Conservation (phyloP, 2,329 filamentous ascomycete species). For the Fonsecaea monophora region DNA sequence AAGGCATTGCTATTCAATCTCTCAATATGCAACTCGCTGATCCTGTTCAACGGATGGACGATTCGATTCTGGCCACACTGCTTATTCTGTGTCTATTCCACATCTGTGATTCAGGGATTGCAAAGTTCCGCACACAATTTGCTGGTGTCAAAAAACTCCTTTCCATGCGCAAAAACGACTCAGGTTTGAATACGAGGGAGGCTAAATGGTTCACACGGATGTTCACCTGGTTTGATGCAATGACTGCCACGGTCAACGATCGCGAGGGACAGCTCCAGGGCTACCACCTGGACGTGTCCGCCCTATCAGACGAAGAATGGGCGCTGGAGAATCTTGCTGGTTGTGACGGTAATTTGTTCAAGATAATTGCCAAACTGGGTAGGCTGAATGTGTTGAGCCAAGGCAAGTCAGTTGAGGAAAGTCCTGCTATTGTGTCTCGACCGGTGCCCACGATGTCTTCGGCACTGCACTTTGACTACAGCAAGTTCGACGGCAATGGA, state of each 20-base stretch:
- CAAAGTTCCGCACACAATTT: constrained; percentile 91
- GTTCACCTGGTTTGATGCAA: constrained; percentile 93
- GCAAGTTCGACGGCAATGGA: constrained; percentile 66
- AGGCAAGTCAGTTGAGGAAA: constrained; percentile 52
- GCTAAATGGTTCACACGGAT: constrained; percentile 83
- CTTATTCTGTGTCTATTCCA: constrained; percentile 89
- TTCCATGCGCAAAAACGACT: constrained; percentile 70
- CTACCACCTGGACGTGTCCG: constrained; percentile 67
- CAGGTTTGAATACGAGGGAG: constrained; percentile 55
- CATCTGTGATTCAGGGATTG: constrained; percentile 90
- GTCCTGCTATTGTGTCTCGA: constrained; percentile 36
- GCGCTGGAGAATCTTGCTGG: constrained; percentile 85
- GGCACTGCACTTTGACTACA: constrained; percentile 43
- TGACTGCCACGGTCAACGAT: constrained; percentile 90
- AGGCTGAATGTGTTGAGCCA: constrained; percentile 85
- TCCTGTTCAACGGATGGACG: constrained; percentile 74
- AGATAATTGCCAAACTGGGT: constrained; percentile 80
- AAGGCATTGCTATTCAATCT: constrained; percentile 80
- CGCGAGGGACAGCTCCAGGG: constrained; percentile 80
- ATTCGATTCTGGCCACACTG: constrained; percentile 86
- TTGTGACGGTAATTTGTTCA: constrained; percentile 86
- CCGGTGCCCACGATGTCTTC: constrained; percentile 45
- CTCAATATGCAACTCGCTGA: constrained; percentile 86
- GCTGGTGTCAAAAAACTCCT: constrained; percentile 91
- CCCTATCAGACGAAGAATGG: constrained; percentile 70